A percentile compares a stretch with the other conserved stretches of the same genome.
Evolutionary conservation across 2,329 filamentous ascomycete genomes (phyloP).

Genomic region (Apiospora marii): DNA sequence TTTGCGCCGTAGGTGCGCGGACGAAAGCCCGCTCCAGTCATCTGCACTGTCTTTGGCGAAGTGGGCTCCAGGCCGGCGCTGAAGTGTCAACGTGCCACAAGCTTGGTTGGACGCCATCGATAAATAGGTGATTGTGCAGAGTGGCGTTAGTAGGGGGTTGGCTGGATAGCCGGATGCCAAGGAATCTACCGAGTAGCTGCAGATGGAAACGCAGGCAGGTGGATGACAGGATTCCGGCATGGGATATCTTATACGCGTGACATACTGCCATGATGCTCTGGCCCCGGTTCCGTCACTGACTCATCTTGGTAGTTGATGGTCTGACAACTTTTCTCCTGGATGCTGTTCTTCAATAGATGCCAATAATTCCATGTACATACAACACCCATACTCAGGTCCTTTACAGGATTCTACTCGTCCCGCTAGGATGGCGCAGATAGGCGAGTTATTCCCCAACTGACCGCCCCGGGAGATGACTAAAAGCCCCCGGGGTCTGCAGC

Average conservation of each 20-base stretch:
- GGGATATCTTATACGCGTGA: background rate
- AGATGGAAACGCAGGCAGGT: background rate
- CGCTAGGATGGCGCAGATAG: background rate
- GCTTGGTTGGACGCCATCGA: background rate
- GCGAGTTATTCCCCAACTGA: background rate
- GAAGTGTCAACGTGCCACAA: background rate
- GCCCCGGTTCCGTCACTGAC: no score
- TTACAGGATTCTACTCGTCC: background rate
- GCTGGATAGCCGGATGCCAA: background rate
- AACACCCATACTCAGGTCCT: no score
- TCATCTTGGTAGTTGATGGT: background rate
- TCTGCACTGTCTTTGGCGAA: background rate
- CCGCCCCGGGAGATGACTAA: background rate
- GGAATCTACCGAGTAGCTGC: background rate
- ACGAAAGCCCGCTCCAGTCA: slow-evolving; percentile 10
- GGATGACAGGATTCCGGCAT: background rate
- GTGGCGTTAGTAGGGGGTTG: background rate
- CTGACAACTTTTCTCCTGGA: background rate
- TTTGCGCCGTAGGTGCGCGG: background rate
- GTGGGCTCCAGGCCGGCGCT: background rate
- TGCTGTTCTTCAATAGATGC: background rate
- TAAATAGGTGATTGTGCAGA: background rate
- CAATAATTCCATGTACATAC: background rate
- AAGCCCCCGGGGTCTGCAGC: background rate
- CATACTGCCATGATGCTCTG: background rate